Conservation (phyloP, 106 monocot species). For the Platanthera guangdongensis region DNA sequence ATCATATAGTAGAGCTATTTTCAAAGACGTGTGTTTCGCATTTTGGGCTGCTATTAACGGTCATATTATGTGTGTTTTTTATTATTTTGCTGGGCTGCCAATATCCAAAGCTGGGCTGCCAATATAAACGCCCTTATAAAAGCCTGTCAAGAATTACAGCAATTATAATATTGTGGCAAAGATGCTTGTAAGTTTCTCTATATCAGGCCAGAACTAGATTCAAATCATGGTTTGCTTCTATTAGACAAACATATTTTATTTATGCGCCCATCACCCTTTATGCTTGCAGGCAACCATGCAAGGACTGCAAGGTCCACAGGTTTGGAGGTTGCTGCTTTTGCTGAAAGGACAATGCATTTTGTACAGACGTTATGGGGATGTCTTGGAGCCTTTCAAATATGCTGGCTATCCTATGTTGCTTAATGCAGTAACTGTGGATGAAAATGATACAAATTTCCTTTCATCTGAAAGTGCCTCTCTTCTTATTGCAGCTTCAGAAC, state of each 20-base stretch:
- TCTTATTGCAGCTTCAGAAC: constrained; percentile 89
- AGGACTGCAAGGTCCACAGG: constrained; percentile 96
- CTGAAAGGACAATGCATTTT: constrained; percentile 91
- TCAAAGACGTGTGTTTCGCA: too few relatives aligned
- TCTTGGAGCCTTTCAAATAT: constrained; percentile 99
- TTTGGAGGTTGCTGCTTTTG: constrained; percentile 89
- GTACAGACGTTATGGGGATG: constrained; percentile 80
- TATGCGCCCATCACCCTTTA: neutral
- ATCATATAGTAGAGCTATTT: too few relatives aligned
- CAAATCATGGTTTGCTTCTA: neutral
- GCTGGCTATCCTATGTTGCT: constrained; percentile 99
- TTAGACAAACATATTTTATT: neutral
- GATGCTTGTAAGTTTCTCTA: neutral
- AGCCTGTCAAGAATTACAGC: neutral
- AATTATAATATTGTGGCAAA: neutral
- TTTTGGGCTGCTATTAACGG: too few relatives aligned
- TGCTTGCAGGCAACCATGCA: constrained; percentile 87
- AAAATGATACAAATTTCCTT: constrained; percentile 91
- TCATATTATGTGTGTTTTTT: too few relatives aligned
- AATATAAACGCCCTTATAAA: too few relatives aligned
- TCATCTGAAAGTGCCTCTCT: constrained; percentile 89
- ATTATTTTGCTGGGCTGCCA: too few relatives aligned
- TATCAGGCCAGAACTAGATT: neutral
- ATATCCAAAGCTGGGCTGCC: too few relatives aligned
- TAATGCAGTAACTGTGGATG: constrained; percentile 89